Base-by-base conservation (phyloP, 1,139 yeast genomes). In the Insectozyma bohioensis region DNA sequence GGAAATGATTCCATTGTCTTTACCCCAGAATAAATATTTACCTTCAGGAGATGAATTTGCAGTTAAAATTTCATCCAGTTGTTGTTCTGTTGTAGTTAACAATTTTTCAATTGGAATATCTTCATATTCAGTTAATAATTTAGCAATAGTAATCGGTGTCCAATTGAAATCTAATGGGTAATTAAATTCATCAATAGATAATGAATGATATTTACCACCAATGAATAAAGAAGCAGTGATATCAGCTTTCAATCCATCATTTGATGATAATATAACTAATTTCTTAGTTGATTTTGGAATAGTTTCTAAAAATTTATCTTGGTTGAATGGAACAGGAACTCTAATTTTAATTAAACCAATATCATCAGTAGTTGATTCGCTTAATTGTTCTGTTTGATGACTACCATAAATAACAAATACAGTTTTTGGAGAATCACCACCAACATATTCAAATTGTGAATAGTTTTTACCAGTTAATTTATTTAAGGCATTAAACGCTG, bases 371-470 rank as follows among this genome's bases (percentile, higher is more conserved):
- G 80, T 62, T 21, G 75, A 66, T 28, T 64, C 59, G 26, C 72
- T 48, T 26, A 85, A 70, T 42, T 78, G 62, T 30, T 75, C 67
- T 12, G 82, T 61, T 52, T 82, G 92, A 28, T 76, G 63, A 13
- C 94, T 71, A 18, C 96, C 95, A 49, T 83, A 80, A 24, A 80
- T 71, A 19, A 88, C 92, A 54, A 85, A 78, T 11, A 90, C 86
- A 20, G 82, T 75, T 29, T 75, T 75, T 6, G 95, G 81, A 36
- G 64, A 57, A 8, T 59, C 54, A 36, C 67, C 63, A 35, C 96
- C 96, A 40, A 56, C 57, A 58, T 83, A 86, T 56, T 86, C 85
- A 49, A 88, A 85, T 20, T 84, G 77, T 33, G 75, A 64, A 54
- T 80, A 81, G 19, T 64, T 54, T 10, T 81, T 71, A 26, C 82